Base-by-base conservation (phyloP, 495 filamentous ascomycete genomes). In the Aspergillus sclerotiicarbonarius region DNA sequence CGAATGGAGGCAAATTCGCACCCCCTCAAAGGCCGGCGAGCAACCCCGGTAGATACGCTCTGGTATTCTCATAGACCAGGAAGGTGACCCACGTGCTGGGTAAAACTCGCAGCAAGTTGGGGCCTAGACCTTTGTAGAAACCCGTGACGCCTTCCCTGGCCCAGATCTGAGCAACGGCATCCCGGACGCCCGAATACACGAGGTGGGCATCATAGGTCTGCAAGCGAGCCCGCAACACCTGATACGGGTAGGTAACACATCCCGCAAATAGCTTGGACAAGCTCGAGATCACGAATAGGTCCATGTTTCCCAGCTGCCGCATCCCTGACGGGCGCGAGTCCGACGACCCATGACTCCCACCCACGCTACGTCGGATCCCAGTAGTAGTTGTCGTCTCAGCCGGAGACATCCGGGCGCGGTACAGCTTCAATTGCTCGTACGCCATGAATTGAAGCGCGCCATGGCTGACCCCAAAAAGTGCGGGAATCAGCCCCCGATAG, bases 11-110 rank as follows among this genome's bases (percentile, higher is more conserved):
- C 5, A 6, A n/a, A n/a, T n/a, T 15, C 31, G 25, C 6, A 21
- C 15, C 18, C 47, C 16, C 19, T 50, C 35, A 57, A 19, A 10
- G 15, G 12, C 45, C 31, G 21, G 58, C 58, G 10, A 58, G 35
- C 8, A 72, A 39, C 31, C 41, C 49, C 0, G 70, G 59, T 58
- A 76, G 19, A 59, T 68, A 66, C n/a, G 57, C 78, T 75, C 85
- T 92, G 54, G 85, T 87, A 74, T 98, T 98, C 77, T 98, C 94
- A 73, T 98, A 98, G 47, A 97, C 92, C 63, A 98, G 71, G 69
- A 98, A 97, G n/a, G 93, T 98, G 43, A 96, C 90, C 84, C 94
- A 96, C 13, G 93, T 98, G 52, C 91, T 91, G 13, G 94, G 94
- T 68, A 98, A 69, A 46, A 98, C 94, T 55, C 93, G 83, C 54